Percentiles rank a stretch among this genome's conserved stretches.
Conservation (phyloP, 2,329 filamentous ascomycete species). For the Trematosphaeria pertusa region DNA sequence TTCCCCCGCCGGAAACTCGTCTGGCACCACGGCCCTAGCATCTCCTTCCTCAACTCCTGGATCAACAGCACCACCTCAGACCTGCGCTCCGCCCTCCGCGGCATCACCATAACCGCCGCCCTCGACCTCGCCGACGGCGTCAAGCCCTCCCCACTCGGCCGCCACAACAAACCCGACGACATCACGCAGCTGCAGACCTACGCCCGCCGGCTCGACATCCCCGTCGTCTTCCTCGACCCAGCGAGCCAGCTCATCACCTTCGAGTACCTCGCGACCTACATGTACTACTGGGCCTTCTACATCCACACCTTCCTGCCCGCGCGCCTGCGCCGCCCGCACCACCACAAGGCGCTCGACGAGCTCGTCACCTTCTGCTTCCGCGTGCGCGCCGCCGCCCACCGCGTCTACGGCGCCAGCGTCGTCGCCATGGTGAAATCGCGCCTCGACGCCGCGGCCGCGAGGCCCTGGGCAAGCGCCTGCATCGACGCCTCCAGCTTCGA, state of each 20-base stretch:
- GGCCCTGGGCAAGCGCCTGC: conserved; percentile 32
- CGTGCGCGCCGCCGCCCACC: conserved; percentile 29
- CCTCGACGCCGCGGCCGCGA: conserved; percentile 25
- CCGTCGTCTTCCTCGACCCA: conserved; percentile 39
- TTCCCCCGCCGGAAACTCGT: conserved; percentile 27
- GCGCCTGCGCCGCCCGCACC: conserved; percentile 25
- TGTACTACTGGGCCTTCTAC: conserved; percentile 44
- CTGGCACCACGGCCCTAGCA: conserved; percentile 43
- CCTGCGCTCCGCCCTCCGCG: conserved; percentile 28
- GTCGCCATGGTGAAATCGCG: conserved; percentile 32
- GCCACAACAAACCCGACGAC: conserved; percentile 27
- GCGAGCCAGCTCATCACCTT: conserved; percentile 27
- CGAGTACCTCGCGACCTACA: conserved; percentile 32
- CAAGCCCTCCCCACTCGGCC: conserved; percentile 28
- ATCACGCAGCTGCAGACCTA: conserved; percentile 34
- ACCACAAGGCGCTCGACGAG: conserved; percentile 34
- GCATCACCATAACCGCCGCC: conserved; percentile 33
- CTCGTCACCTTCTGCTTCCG: conserved; percentile 39
- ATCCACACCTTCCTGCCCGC: conserved; percentile 35
- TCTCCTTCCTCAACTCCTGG: conserved; percentile 36
- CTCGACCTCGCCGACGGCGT: conserved; percentile 26
- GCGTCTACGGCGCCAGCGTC: conserved; percentile 23
- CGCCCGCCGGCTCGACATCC: conserved; percentile 29
- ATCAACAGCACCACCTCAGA: conserved; percentile 35
- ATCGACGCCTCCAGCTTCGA: conserved; percentile 28